Percentiles rank a stretch among this genome's conserved stretches.
Evolutionary conservation across 2,329 filamentous ascomycete genomes (phyloP).

Genomic region (Corinectria fuckeliana): DNA sequence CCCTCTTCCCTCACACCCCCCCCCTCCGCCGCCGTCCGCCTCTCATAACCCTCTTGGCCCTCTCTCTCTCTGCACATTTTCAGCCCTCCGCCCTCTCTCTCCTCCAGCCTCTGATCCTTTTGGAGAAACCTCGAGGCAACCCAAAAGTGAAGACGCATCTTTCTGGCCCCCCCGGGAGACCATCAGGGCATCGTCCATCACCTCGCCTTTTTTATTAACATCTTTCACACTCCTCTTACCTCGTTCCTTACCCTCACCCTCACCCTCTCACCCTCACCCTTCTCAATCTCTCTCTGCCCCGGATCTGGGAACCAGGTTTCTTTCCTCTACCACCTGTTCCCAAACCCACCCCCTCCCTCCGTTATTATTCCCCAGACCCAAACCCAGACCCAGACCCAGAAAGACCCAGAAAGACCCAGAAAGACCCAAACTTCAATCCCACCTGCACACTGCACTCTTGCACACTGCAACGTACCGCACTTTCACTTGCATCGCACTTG

Average conservation of each 20-base stretch:
- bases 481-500: not conserved
- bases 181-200: not conserved
- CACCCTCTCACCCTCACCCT: not conserved
- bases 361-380: conserved; percentile 30
- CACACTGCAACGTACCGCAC: not conserved
- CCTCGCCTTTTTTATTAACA: not conserved
- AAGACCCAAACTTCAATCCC: conserved; percentile 27
- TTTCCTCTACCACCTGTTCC: conserved; percentile 30
- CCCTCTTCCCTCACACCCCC: conserved; percentile 21
- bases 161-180: conserved; percentile 6
- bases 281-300: not conserved
- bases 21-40: conserved; percentile 9
- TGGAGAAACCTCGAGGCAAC: not conserved
- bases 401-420: conserved; percentile 19
- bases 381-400: conserved; percentile 24
- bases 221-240: conserved; percentile 15
- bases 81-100: conserved; percentile 5
- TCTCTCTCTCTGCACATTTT: conserved; percentile 8
- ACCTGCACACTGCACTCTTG: not conserved
- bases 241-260: conserved; percentile 6
- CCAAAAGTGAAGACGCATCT: conserved; percentile 9
- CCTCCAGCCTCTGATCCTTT: not conserved
- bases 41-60: conserved; percentile 20
- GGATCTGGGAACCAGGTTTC: conserved; percentile 11
- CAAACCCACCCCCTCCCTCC: conserved; percentile 16